Evolutionary conservation across 176 grass and related monocot genomes (phyloP).

Genomic region (Carex kokanica): DNA sequence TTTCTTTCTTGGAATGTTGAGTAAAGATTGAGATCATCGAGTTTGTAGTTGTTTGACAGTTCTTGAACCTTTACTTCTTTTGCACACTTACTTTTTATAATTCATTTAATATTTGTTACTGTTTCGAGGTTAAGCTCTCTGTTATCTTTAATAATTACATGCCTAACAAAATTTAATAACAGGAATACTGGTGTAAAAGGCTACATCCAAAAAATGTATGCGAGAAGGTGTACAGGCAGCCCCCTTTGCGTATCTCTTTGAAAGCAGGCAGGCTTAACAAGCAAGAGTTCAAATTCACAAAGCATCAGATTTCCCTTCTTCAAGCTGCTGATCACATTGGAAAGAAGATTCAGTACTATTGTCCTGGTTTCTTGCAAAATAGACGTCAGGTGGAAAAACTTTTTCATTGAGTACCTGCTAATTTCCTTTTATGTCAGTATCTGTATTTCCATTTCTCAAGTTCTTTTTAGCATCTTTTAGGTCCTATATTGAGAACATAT

Average conservation of each 20-base stretch:
- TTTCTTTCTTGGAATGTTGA: not conserved
- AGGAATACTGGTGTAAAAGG: slow-evolving; percentile 99
- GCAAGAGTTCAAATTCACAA: slow-evolving; percentile 86
- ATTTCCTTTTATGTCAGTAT: not conserved
- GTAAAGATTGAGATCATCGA: not conserved
- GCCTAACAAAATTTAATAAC: slow-evolving; percentile 8
- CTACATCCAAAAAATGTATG: slow-evolving; percentile 94
- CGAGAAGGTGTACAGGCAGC: slow-evolving; percentile 88
- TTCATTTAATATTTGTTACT: not conserved
- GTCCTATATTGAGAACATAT: not conserved
- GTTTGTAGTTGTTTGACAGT: not conserved
- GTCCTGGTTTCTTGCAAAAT: slow-evolving; percentile 81
- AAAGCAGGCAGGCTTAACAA: slow-evolving; percentile 78
- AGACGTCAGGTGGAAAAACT: slow-evolving; percentile 59
- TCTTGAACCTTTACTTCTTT: not conserved
- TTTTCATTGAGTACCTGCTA: slow-evolving; percentile 18
- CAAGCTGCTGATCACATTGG: slow-evolving; percentile 74
- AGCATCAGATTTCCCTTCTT: slow-evolving; percentile 74
- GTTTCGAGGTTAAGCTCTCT: not conserved
- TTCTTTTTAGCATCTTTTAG: not conserved
- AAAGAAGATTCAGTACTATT: slow-evolving; percentile 79
- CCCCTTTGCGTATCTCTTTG: slow-evolving; percentile 72
- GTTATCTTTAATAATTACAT: not conserved
- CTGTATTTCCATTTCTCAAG: slow-evolving; percentile 2
- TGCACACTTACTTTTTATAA: not conserved